Base-by-base conservation (phyloP, 2,329 filamentous ascomycete species). In the Stagonosporopsis rhizophila region DNA sequence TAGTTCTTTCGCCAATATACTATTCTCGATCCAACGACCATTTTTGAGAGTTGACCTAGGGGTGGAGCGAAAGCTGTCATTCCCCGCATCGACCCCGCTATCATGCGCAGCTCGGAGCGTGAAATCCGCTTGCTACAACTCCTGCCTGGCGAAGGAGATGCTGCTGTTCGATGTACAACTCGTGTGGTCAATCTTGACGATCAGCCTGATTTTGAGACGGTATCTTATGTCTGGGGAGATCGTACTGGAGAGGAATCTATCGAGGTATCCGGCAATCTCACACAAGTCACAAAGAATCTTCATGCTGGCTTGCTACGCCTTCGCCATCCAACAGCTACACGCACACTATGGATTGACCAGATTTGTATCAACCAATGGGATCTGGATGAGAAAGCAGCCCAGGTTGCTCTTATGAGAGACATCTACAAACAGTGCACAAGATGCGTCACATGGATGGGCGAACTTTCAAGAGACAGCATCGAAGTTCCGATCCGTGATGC, bases 281-380 rank as follows among this genome's bases (percentile, higher is more conserved):
- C 65, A 1, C 37, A 6, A 1, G 41, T 67, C 12, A 67, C 65
- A 7, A 40, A 41, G 6, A 69, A 65, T 27, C 55, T 71, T 4
- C 40, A 58, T 22, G 44, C 27, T 25, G 66, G 63, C 2, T 40
- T 68, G 6, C 37, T 45, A 23, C 59, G 59, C 17, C 56, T 72
- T 42, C 63, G 66, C 15, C 25, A 61, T 28, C 27, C 40, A 0
- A 40, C 34, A 4, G 6, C 27, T 15, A 40, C 2, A 7, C 56
- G 59, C 6, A 57, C 53, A 6, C 19, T 68, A 1, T 72, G 70
- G 69, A 59, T 68, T 28, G 70, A 72, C 45, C 64, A 68, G 25
- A 39, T 73, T 2, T 73, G 71, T 44, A 73, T 73, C 48, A 62
- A 73, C 40, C 69, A 72, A 50, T 44, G 49, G 25, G 60, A 69